Evolutionary conservation across 1,284 basidiomycete genomes (phyloP), one percentile per base, ranked within the genome.

Genomic region (Polyporus tsugae): DNA sequence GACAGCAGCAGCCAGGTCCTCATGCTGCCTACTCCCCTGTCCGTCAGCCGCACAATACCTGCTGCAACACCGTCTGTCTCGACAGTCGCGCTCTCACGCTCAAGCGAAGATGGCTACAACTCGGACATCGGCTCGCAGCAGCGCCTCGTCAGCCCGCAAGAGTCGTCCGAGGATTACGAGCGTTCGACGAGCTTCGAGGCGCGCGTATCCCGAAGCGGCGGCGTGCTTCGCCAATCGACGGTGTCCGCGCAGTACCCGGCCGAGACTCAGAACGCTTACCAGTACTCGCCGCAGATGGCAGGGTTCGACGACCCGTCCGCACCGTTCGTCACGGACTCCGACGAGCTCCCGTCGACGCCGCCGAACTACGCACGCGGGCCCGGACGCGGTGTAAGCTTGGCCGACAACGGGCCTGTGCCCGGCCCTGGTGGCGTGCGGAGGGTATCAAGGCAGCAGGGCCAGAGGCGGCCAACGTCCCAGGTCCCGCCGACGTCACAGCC

Each of bases 351-450:
- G 61, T 35, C 65, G 17, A 55, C 64, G 35, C 62, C 49, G 60
- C 74, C 64, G 76, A 77, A 39, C 41, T 71, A 73, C 13, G 39
- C 64, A 77, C 85, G 91, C 22, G 94, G 95, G n/a, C 46, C 46
- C 6, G 46, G 42, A 6, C 17, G 52, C 7, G 52, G 52, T 15
- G 85, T 96, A 41, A 90, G 89, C 63, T 79, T 96, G 67, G 87
- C 87, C 60, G 95, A 96, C 75, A 84, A 87, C 72, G 95, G 95
- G 17, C 93, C 93, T 60, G 92, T 95, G 2, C 89, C 92, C 59
- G 87, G 87, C 38, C 88, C 90, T 6, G 90, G 93, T 5, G 91
- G 89, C 49, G 93, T 94, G 19, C 86, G 93, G 46, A 82, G 93
- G 66, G 90, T 94, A 25, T 84, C 91, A 60, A 82, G 91, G 73